Evolutionary conservation across 345 rosid genomes (phyloP), one percentile per base, ranked within the genome.

Genomic region (Populus simonii): DNA sequence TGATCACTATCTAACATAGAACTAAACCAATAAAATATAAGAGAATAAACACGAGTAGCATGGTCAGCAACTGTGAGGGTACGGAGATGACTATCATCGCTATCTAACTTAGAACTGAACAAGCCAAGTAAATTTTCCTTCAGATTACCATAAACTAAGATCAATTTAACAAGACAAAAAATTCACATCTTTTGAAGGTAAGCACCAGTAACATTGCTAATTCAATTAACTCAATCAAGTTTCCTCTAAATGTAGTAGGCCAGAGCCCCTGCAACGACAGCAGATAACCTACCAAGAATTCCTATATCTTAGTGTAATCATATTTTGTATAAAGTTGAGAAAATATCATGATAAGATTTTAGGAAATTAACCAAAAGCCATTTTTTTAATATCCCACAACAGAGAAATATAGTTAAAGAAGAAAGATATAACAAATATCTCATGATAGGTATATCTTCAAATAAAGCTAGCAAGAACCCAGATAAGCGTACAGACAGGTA

Each of bases 401-500:
- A 59, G 63, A 8, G 13, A 59, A n/a, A n/a, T 3, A 59, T 9
- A 3, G 13, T 59, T 8, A 8, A 22, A 57, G 2, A 4, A 22
- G 23, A 3, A 59, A 11, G 29, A 10, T 3, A 3, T 4, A 8
- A 23, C 2, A 12, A 23, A 1, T 59, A 23, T n/a, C 1, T 4
- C 18, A 20, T 22, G 22, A 8, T 20, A 35, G 7, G 22, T 36
- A 31, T 10, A 5, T 20, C n/a, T 45, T 27, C 70, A 57, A 51
- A 6, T 9, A 55, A 65, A 18, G 59, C 62, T 35, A 78, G 71
- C 74, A 59, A 9, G 13, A 35, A 55, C 68, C 74, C 81, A 70
- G 38, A 69, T n/a, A 76, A 69, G 57, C 18, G 57, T 36, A 33
- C 3, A 41, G 1, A 7, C 29, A 71, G 3, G 39, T 13, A 23